Base-by-base conservation (phyloP, 768 basidiomycete genomes). In the Podaxis sp. region DNA sequence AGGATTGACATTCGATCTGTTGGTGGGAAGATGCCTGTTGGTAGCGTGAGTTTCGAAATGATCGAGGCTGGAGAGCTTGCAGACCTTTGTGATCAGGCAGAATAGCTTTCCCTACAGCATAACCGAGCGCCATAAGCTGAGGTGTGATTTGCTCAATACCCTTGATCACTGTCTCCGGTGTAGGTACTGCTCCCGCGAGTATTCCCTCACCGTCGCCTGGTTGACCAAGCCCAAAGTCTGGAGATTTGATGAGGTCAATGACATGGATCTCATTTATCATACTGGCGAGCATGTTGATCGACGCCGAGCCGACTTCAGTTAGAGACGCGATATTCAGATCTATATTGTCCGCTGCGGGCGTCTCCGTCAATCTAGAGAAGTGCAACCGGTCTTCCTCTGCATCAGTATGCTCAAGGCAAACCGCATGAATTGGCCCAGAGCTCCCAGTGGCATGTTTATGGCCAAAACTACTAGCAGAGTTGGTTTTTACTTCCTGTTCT, bases 91-190 rank as follows among this genome's bases (percentile, higher is more conserved):
- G 92, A 65, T 90, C 85, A 4, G 90, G 88, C 22, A 80, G 50
- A 20, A 93, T 72, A 1, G 82, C 79, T 67, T 78, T 81, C 22
- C 91, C 89, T 3, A 89, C 89, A 4, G 91, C 89, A 71, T 84
- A 93, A 11, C 91, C 90, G 26, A 94, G 72, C 0, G 88, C 85
- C 85, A 94, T 83, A 38, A 94, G 78, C 67, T 91, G 83, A 0
- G 91, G 90, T 0, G 91, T 92, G 49, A 93, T 82, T 70, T 87
- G 80, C 64, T 84, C 77, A 6, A 91, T 75, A 5, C 92, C 93
- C 4, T 84, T 78, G 20, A 90, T 73, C 30, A 94, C 82, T 0
- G 90, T 86, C 73, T 85, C 85, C 4, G 91, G 82, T 2, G 88
- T 91, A 4, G 92, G 93, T 12, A 94, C 73, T 2, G 91, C 84